phyloP scores from a whole-genome alignment of 2,329 filamentous ascomycete genomes.

The Coniella vitis region DNA sequence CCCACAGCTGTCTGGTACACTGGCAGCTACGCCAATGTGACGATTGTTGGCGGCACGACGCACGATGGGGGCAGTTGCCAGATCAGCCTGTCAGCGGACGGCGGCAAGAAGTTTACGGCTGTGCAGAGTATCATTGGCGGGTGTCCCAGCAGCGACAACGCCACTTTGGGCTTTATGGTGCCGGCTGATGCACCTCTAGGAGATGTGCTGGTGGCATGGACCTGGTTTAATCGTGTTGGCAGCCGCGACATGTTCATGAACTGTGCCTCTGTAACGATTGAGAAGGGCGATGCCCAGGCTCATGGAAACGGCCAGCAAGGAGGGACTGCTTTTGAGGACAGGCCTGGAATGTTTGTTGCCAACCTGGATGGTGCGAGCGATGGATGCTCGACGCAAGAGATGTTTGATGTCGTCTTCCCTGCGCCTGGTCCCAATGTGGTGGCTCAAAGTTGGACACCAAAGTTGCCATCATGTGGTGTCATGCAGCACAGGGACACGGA shows the following conservation, averaged over 20 bases:
- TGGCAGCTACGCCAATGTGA: conserved; percentile 57
- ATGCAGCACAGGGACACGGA: neutral
- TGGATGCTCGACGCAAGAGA: conserved; percentile 51
- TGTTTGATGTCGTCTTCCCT: conserved; percentile 57
- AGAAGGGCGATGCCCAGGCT: conserved; percentile 25
- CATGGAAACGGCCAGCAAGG: conserved; percentile 2
- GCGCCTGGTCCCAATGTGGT: conserved; percentile 53
- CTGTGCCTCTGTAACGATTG: conserved; percentile 65
- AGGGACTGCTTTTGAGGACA: conserved; percentile 22
- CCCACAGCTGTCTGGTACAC: conserved; percentile 55
- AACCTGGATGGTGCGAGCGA: conserved; percentile 51
- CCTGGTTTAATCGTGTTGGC: conserved; percentile 69
- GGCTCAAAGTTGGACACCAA: conserved; percentile 28
- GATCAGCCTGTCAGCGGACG: conserved; percentile 66
- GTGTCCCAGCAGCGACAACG: conserved; percentile 39
- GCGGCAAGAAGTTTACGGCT: conserved; percentile 63
- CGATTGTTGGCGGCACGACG: conserved; percentile 52
- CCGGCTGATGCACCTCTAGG: conserved; percentile 53
- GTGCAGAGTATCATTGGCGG: conserved; percentile 50
- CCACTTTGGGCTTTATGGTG: conserved; percentile 58
- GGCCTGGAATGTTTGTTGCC: conserved; percentile 64
- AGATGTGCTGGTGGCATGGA: conserved; percentile 67
- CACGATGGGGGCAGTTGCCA: conserved; percentile 74
- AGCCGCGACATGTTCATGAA: conserved; percentile 88
- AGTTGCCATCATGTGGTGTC: conserved; percentile 31